Percentiles rank a stretch among this genome's conserved stretches.
Conservation (phyloP, 2,329 filamentous ascomycete species). For the Malbranchea cinnamomea region DNA sequence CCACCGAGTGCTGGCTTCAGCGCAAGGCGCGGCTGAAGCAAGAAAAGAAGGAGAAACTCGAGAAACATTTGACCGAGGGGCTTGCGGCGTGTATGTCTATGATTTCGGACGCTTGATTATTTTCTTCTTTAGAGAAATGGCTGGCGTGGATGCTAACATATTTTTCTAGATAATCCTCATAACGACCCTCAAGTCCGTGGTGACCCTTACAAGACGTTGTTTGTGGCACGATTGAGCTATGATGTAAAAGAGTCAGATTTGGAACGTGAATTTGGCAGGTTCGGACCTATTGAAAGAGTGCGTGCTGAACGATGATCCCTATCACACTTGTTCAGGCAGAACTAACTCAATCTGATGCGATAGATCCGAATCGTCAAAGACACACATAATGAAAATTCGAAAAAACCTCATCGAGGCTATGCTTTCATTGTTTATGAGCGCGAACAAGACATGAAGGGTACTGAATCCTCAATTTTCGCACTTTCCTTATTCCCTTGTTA, state of each 20-base stretch:
- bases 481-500: constrained; percentile 22
- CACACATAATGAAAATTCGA: constrained; percentile 61
- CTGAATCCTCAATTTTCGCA: constrained; percentile 20
- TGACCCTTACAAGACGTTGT: constrained; percentile 88
- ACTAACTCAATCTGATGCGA: constrained; percentile 9
- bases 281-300: constrained; percentile 86
- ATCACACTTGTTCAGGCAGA: constrained; percentile 3
- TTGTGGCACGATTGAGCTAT: constrained; percentile 81
- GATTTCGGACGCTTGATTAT: background rate
- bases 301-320: constrained; percentile 15
- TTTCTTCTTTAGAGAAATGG: too few species aligned
- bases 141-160: background rate
- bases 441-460: constrained; percentile 99
- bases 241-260: constrained; percentile 79
- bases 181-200: constrained; percentile 82
- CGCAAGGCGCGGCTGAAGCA: constrained; percentile 65
- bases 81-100: constrained; percentile 41
- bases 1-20: constrained; percentile 89
- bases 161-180: constrained; percentile 53
- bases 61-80: constrained; percentile 49
- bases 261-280: constrained; percentile 84
- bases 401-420: constrained; percentile 75
- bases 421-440: constrained; percentile 94
- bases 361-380: constrained; percentile 81
- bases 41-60: constrained; percentile 59